These are phyloP conservation scores for Larix kaempferi DNA, from an alignment of 75 land plant species.

Conservation along the genomic window DNA sequence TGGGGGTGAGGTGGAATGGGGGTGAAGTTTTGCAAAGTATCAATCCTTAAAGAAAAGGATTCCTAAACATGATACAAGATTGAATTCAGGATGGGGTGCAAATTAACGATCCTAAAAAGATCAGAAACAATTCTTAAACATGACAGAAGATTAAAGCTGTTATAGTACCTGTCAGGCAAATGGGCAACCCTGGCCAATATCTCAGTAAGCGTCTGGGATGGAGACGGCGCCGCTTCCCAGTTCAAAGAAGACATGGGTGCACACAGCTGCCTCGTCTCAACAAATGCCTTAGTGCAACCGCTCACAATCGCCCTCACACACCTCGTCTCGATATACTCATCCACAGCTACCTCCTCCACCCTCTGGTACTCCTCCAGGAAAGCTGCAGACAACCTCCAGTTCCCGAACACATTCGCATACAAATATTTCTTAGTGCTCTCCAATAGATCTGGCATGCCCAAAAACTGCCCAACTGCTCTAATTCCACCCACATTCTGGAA, in stretches of 20 bases:
- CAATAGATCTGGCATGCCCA: conserved; percentile 33
- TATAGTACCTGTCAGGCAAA: conserved; percentile 21
- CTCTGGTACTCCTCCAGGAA: conserved; percentile 24
- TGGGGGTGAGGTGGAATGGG: too few relatives aligned
- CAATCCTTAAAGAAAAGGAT: too few relatives aligned
- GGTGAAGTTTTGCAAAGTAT: too few relatives aligned
- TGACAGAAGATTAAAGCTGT: too few relatives aligned
- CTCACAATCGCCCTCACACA: conserved; percentile 26
- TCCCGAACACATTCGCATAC: conserved; percentile 30
- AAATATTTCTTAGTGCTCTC: conserved; percentile 37
- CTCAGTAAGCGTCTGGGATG: conserved; percentile 29
- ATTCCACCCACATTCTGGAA: conserved; percentile 22
- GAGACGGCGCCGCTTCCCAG: conserved; percentile 9
- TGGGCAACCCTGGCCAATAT: conserved; percentile 18
- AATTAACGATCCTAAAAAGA: too few relatives aligned
- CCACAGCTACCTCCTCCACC: conserved; percentile 22
- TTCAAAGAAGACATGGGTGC: conserved; percentile 10
- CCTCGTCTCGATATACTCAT: conserved; percentile 42
- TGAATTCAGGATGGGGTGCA: too few relatives aligned
- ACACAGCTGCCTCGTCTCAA: conserved; percentile 35
- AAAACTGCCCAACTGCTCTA: conserved; percentile 30
- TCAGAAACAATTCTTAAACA: too few relatives aligned
- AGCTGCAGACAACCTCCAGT: conserved; percentile 27
- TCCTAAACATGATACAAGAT: too few relatives aligned
- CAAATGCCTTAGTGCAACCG: conserved; percentile 35